Base-by-base conservation (phyloP, 192 early-diverging fungal species). In the Backusella tuberculispora region DNA sequence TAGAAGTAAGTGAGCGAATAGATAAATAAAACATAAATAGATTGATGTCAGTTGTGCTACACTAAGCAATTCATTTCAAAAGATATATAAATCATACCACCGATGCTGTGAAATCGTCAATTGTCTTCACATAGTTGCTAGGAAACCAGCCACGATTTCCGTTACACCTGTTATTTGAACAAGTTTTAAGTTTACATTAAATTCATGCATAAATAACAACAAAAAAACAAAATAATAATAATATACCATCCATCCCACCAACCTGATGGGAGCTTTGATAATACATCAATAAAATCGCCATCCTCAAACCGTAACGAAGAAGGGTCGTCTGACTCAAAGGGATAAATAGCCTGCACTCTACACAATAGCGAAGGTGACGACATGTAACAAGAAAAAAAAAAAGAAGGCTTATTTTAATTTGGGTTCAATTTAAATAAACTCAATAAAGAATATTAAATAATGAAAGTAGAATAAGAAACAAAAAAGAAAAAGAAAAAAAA, bases 241-340 rank as follows among this genome's bases (percentile, higher is more conserved):
- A 6, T 65, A 24, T 73, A 70, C 81, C 91, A 78, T 15, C 98
- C 98, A 75, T 97, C 95, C 98, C 98, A 99, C 98, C 98, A 99
- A 14, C 97, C 98, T 1, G 94, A 94, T 72, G 92, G 89, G 38
- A 98, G 90, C 73, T 94, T 93, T 9, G 90, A 91, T 9, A 97
- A 82, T 6, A 99, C 97, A 73, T 96, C 91, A 76, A 99, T 96
- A 70, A 92, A 82, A 76, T 97, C 95, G 71, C 93, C 95, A 71
- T 89, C 85, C 67, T 88, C 86, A 81, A 99, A 97, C 6, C 90
- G 85, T 50, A 99, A 88, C 63, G 89, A 90, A 56, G 92, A 90
- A 47, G 86, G 81, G 68, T 96, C 95, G 29, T 88, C 84, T 44
- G 92, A 92, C 69, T 87, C 80, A 85, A 96, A 99, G 80, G 95